Base-by-base conservation (phyloP, 352 stramenopile species). In the Pythium phragmiticola region DNA sequence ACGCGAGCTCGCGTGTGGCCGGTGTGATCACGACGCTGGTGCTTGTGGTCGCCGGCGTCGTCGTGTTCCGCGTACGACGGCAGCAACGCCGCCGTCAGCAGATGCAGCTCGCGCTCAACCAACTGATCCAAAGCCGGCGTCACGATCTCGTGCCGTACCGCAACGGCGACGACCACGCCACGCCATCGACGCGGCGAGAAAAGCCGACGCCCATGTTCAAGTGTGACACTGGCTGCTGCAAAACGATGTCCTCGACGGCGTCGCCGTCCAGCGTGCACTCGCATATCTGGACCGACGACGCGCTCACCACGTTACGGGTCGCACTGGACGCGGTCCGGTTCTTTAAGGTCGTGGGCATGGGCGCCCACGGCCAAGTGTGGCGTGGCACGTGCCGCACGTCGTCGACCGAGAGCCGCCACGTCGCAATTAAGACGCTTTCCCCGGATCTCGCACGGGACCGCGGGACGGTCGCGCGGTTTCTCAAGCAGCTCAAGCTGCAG, bases 331-430 rank as follows among this genome's bases (percentile, higher is more conserved):
- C 48, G 14, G 36, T 65, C 17, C 58, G 49, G 58, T 58, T 65
- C 26, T 45, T 57, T 16, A 65, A 65, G 21, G 58, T 53, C 39
- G 51, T 65, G 8, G 49, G 48, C 34, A 36, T 41, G 21, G 58
- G 58, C n/a, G 12, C 48, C 2, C 57, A 52, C 37, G 58, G 58
- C 4, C 58, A 65, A 51, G 58, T 65, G 28, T 65, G 58, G 48
- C 58, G 49, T 3, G 58, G 48, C 26, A 58, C 51, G 34, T 65
- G 57, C 30, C 57, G 57, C 16, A 47, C 46, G 19, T 53, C 57
- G 12, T 28, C 46, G 21, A 63, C 50, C 16, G 45, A 58, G 19
- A 45, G 36, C 23, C 23, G 58, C 48, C 58, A 65, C 48, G 58
- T 65, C 28, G 58, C 58, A 21, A 52, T 65, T 36, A 65, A 65